phyloP scores from a whole-genome alignment of 2,329 filamentous ascomycete species.

The Fusarium sp. region DNA sequence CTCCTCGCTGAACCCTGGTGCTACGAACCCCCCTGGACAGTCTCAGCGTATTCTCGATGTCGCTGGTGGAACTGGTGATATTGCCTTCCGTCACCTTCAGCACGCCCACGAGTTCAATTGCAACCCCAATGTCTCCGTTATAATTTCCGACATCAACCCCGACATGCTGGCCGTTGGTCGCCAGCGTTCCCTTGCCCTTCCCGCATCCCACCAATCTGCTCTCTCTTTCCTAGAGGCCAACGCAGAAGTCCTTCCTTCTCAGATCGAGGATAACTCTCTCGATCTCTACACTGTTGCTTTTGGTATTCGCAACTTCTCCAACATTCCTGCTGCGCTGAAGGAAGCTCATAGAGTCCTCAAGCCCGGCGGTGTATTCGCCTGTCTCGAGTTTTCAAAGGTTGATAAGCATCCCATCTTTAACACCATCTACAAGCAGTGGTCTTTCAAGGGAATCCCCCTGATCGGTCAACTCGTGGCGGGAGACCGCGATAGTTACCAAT shows the following conservation, averaged over 20 bases:
- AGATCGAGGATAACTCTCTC: conserved; percentile 75
- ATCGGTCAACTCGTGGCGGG: conserved; percentile 96
- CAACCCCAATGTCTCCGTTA: conserved; percentile 84
- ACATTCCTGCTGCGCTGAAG: conserved; percentile 83
- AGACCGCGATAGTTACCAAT: conserved; percentile 96
- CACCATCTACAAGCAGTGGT: conserved; percentile 93
- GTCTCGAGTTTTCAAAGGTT: conserved; percentile 90
- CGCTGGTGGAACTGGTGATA: conserved; percentile 96
- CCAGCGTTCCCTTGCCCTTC: conserved; percentile 74
- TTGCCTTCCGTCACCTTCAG: conserved; percentile 95
- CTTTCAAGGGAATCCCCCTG: conserved; percentile 90
- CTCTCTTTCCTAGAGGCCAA: conserved; percentile 88
- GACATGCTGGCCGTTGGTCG: conserved; percentile 92
- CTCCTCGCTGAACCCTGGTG: conserved; percentile 86
- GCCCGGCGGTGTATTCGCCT: conserved; percentile 95
- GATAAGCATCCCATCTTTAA: conserved; percentile 83
- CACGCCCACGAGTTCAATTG: conserved; percentile 82
- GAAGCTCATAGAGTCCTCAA: conserved; percentile 91
- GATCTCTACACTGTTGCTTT: conserved; percentile 98
- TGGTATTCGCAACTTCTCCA: conserved; percentile 95
- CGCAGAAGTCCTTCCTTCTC: conserved; percentile 76
- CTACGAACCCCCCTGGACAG: conserved; percentile 55
- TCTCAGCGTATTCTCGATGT: conserved; percentile 89
- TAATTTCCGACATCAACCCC: conserved; percentile 94
- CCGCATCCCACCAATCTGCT: conserved; percentile 65